Conservation (phyloP, 495 filamentous ascomycete genomes). For the Lepidopterella palustris region DNA sequence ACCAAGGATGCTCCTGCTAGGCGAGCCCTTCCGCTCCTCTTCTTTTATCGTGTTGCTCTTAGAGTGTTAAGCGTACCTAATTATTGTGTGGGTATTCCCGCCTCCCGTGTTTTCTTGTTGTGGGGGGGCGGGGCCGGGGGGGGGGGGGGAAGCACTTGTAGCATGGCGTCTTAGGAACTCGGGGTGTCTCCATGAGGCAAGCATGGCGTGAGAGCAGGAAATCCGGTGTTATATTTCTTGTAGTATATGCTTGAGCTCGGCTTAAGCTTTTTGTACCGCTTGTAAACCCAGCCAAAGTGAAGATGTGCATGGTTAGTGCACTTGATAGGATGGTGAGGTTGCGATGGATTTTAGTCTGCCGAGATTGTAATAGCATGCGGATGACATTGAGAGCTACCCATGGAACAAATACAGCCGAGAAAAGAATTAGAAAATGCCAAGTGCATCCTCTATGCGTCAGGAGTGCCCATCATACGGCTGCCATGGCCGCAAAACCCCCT, state of each 20-base stretch:
- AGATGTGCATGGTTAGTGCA: background rate
- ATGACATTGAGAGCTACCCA: background rate
- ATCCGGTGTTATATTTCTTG: slow-evolving; percentile 16
- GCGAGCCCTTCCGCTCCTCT: background rate
- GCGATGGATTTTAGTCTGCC: background rate
- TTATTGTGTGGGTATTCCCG: slow-evolving; percentile 15
- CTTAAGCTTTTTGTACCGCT: background rate
- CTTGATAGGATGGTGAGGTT: background rate
- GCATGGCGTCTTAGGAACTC: slow-evolving; percentile 24
- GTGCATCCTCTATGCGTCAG: background rate
- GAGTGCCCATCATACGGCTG: background rate
- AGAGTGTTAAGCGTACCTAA: slow-evolving; percentile 22
- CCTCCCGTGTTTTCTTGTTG: background rate
- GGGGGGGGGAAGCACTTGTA: slow-evolving; percentile 18
- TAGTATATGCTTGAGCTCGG: slow-evolving; percentile 21
- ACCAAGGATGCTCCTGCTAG: slow-evolving; percentile 79
- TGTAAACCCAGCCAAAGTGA: background rate
- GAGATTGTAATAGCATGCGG: background rate
- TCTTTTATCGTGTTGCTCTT: slow-evolving; percentile 3
- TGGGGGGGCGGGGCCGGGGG: too few relatives aligned
- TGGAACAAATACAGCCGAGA: background rate
- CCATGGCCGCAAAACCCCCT: background rate
- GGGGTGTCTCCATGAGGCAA: slow-evolving; percentile 3
- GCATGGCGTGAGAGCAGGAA: slow-evolving; percentile 11
- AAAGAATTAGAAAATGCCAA: background rate